Evolutionary conservation across 139 green algal species (phyloP).

Genomic region (Trebouxia sp.): DNA sequence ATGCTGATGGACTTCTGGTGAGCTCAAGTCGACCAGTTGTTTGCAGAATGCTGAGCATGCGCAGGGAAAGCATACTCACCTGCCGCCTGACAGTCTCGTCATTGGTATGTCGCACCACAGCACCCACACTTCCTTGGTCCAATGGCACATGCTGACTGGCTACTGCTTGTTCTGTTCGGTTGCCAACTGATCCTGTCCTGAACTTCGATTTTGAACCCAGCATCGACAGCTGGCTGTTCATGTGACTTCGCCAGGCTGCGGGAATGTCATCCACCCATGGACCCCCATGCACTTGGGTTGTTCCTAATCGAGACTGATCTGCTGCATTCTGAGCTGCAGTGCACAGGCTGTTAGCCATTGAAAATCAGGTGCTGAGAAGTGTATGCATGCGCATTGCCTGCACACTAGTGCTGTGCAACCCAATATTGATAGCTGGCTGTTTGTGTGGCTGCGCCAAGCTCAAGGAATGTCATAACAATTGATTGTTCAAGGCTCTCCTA

Average conservation of each 20-base stretch:
- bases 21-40: not conserved
- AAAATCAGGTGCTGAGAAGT: too few species aligned
- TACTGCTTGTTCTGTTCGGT: not conserved
- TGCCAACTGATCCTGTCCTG: not conserved
- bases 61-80: too few species aligned
- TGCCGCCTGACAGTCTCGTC: not conserved
- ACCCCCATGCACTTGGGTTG: not conserved
- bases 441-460: not conserved
- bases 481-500: too few species aligned
- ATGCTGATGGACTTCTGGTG: not conserved
- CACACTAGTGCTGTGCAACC: too few species aligned
- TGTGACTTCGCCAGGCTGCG: not conserved
- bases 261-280: not conserved
- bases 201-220: not conserved
- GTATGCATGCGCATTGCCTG: too few species aligned
- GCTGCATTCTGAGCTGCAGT: too few species aligned
- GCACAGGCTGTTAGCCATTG: too few species aligned
- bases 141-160: not conserved
- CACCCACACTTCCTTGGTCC: constrained; percentile 1
- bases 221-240: not conserved
- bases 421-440: not conserved
- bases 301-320: not conserved
- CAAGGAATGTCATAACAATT: not conserved
- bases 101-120: not conserved
- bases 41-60: too few species aligned